phyloP scores from a whole-genome alignment of 352 stramenopile species.

The Phytophthora pistaciae region DNA sequence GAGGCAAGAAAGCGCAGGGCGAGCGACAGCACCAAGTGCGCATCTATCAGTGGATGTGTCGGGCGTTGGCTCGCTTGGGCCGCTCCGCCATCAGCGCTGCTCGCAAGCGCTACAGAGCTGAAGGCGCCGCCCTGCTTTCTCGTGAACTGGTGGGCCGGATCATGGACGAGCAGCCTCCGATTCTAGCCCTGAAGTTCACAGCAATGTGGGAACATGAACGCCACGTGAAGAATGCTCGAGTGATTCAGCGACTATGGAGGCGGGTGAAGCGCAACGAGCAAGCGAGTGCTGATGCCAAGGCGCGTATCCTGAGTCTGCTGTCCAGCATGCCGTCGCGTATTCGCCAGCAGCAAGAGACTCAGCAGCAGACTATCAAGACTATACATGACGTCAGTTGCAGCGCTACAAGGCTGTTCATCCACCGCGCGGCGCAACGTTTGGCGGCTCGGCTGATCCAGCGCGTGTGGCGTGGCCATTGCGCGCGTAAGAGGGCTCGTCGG shows the following conservation, averaged over 20 bases:
- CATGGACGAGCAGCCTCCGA: constrained; percentile 10
- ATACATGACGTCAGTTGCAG: constrained; percentile 17
- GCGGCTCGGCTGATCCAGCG: constrained; percentile 55
- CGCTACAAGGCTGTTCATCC: constrained; percentile 18
- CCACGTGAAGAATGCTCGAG: not conserved
- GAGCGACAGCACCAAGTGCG: constrained; percentile 21
- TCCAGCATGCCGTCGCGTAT: constrained; percentile 21
- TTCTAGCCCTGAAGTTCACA: constrained; percentile 8
- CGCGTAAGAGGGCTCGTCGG: constrained; percentile 31
- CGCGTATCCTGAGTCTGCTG: constrained; percentile 37
- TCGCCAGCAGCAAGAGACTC: constrained; percentile 16
- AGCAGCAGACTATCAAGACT: constrained; percentile 9
- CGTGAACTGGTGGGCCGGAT: constrained; percentile 12
- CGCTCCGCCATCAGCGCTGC: constrained; percentile 18
- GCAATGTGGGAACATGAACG: constrained; percentile 15
- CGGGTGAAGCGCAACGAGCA: constrained; percentile 18
- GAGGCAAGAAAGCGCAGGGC: constrained; percentile 11
- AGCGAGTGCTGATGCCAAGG: constrained; percentile 28
- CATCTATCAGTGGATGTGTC: constrained; percentile 27
- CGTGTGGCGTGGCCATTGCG: constrained; percentile 62
- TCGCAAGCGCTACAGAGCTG: constrained; percentile 17
- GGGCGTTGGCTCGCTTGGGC: constrained; percentile 29
- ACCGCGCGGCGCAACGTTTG: constrained; percentile 29
- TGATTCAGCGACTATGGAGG: constrained; percentile 44
- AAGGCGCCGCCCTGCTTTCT: constrained; percentile 16